Evolutionary conservation across 805 yeast genomes (phyloP).

Genomic region (Torulaspora delbrueckii): DNA sequence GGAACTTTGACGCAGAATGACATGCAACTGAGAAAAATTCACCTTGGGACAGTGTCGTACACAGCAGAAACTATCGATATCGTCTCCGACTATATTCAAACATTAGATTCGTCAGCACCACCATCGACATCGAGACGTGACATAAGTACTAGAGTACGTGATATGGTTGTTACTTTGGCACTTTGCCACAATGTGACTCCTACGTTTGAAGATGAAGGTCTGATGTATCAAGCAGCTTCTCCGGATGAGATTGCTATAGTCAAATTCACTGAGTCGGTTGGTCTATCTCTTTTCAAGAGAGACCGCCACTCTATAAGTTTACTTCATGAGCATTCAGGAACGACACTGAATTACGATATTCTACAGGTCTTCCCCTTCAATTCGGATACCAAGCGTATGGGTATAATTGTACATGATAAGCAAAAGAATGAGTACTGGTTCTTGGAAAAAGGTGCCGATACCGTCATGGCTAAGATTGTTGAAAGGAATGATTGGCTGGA

Average conservation of each 20-base stretch:
- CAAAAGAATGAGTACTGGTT: conserved; percentile 74
- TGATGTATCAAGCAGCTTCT: conserved; percentile 93
- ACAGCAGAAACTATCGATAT: conserved; percentile 90
- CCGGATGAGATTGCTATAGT: conserved; percentile 99
- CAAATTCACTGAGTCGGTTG: conserved; percentile 81
- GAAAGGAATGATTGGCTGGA: conserved; percentile 91
- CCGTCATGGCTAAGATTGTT: conserved; percentile 83
- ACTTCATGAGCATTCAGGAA: conserved; percentile 54
- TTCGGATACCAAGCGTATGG: conserved; percentile 96
- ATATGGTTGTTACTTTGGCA: conserved; percentile 75
- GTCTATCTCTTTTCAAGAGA: conserved; percentile 71
- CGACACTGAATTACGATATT: conserved; percentile 55
- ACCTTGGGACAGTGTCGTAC: conserved; percentile 87
- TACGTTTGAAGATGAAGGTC: conserved; percentile 67
- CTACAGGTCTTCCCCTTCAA: conserved; percentile 88
- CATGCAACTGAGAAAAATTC: conserved; percentile 92
- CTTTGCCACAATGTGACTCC: conserved; percentile 98
- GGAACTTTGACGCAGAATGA: conserved; percentile 98
- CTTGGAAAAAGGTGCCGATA: conserved; percentile 91
- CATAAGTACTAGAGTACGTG: conserved; percentile 69
- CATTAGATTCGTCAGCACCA: conserved; percentile 17
- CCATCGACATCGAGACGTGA: conserved; percentile 52
- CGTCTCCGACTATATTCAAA: conserved; percentile 61
- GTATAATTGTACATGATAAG: conserved; percentile 66
- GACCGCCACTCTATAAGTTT: conserved; percentile 74